Base-by-base conservation (phyloP, 441 rosid genomes). In the Mallotus japonicus region DNA sequence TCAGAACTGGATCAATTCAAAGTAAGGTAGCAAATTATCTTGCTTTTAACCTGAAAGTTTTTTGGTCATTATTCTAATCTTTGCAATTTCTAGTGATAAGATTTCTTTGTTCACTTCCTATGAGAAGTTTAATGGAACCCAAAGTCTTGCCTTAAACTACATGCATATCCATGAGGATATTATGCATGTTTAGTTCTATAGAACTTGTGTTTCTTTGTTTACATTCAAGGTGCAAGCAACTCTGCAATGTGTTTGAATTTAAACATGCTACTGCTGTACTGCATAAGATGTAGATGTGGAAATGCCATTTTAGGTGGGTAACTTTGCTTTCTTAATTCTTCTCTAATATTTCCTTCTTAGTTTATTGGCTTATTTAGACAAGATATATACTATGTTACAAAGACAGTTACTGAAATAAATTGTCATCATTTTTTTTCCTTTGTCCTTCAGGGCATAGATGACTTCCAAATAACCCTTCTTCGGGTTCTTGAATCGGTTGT, bases 391-490 rank as follows among this genome's bases (percentile, higher is more conserved):
- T n/a, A n/a, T n/a, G n/a, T n/a, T n/a, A n/a, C n/a, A n/a, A n/a
- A n/a, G n/a, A n/a, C n/a, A n/a, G n/a, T n/a, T 62, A 47, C 75
- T 76, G 61, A 75, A 28, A 44, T 5, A 22, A 12, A n/a, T 53
- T 65, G 34, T 15, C 32, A 47, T 62, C 19, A 20, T 83, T 13
- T 55, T 19, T 54, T 67, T 24, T 20, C 14, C 54, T 20, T 51
- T 56, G 78, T 83, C 63, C 28, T 67, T 62, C 86, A 95, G 98
- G 98, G 97, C 22, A 83, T 95, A 78, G 99, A 95, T 69, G 99
- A 95, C 77, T 88, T 92, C 86, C 97, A 94, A 76, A 89, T 91
- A 79, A 90, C 97, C 49, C 90, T 95, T 82, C 92, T 95, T 67
- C 90, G 87, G 73, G 83, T 92, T 75, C 73, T 95, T 59, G 98